Percentiles rank a stretch among this genome's conserved stretches.
Conservation (phyloP, 345 rosid species). For the Murraya koenigii region DNA sequence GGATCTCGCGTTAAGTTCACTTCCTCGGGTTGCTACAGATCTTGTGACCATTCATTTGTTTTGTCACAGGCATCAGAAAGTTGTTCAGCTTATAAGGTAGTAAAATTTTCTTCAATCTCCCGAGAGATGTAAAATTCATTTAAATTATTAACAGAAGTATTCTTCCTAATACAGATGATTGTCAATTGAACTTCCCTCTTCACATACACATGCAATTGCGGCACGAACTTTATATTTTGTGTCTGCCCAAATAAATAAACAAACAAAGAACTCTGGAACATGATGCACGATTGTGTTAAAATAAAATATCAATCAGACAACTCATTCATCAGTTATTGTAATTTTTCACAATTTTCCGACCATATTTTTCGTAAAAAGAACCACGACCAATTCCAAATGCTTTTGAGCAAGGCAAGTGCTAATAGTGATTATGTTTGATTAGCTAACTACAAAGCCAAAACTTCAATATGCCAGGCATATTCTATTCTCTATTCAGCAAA, state of each 20-base stretch:
- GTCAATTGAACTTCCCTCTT: too few relatives aligned
- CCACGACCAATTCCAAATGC: background rate
- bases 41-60: background rate
- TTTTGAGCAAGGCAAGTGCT: background rate
- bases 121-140: too few relatives aligned
- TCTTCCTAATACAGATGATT: too few relatives aligned
- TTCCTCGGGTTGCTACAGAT: background rate
- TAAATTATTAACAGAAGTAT: too few relatives aligned
- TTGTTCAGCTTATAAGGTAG: background rate
- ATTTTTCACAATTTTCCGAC: background rate
- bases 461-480: background rate
- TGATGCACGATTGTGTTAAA: background rate
- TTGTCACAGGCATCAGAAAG: background rate
- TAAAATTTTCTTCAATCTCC: too few relatives aligned
- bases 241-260: too few relatives aligned
- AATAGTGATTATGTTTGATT: background rate
- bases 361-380: background rate
- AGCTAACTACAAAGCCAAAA: background rate
- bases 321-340: background rate
- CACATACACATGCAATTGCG: too few relatives aligned
- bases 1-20: background rate
- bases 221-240: too few relatives aligned
- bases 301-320: background rate
- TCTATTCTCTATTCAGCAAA: background rate
- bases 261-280: too few relatives aligned